Conservation (phyloP, 2,329 filamentous ascomycete species). For the Fusarium keratoplasticum region DNA sequence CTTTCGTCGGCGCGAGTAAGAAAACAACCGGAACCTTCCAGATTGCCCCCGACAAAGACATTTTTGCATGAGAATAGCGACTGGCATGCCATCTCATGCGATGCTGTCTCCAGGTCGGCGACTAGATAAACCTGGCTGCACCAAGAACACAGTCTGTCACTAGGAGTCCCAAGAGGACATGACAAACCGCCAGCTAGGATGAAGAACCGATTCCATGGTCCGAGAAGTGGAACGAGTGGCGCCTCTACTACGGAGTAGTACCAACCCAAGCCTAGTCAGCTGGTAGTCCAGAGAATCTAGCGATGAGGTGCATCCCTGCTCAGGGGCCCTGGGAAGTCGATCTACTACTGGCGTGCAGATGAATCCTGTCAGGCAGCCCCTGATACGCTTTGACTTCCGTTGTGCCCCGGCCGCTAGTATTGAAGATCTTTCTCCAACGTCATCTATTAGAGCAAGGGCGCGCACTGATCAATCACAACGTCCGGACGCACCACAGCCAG, state of each 20-base stretch:
- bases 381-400: constrained; percentile 1
- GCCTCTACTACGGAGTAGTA: neutral
- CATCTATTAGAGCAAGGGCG: neutral
- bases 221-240: constrained; percentile 4
- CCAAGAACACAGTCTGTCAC: neutral
- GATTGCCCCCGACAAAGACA: neutral
- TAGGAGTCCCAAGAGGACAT: neutral
- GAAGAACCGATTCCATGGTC: neutral
- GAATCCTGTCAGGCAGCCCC: neutral
- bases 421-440: neutral
- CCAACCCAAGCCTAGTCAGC: neutral
- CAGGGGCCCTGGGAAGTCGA: neutral
- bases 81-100: neutral
- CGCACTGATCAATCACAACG: neutral
- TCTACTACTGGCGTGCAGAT: neutral
- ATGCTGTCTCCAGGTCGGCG: neutral
- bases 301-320: neutral
- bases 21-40: neutral
- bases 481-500: neutral
- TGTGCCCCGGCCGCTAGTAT: neutral
- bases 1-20: neutral
- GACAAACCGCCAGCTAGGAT: neutral
- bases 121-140: neutral
- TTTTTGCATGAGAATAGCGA: neutral
- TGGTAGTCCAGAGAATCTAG: neutral